These are phyloP conservation scores for Dactylellina leptospora DNA, from an alignment of 2,329 filamentous ascomycete genomes.

Conservation along the genomic window DNA sequence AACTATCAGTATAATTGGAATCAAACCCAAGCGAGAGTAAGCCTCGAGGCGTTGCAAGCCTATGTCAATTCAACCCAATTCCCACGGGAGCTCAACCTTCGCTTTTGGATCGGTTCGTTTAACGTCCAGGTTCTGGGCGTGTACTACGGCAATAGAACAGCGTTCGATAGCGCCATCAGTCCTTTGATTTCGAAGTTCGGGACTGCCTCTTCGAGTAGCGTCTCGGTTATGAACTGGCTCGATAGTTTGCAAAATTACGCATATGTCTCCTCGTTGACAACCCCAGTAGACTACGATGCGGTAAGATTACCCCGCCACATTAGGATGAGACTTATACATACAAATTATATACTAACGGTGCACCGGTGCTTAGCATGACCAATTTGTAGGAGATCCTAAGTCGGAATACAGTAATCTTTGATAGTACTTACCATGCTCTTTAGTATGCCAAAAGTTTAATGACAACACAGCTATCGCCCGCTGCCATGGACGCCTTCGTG, in stretches of 20 bases:
- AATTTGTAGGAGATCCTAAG: too few species aligned
- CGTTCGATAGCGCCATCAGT: constrained; percentile 57
- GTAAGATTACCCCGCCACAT: too few species aligned
- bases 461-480: constrained; percentile 26
- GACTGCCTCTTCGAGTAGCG: constrained; percentile 55
- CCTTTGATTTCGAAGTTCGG: constrained; percentile 57
- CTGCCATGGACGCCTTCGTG: constrained; percentile 9
- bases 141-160: constrained; percentile 58
- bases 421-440: too few species aligned
- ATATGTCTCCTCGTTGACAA: constrained; percentile 1
- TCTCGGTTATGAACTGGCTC: constrained; percentile 52
- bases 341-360: too few species aligned
- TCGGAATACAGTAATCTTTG: too few species aligned
- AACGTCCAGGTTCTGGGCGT: constrained; percentile 58
- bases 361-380: too few species aligned
- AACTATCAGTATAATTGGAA: constrained; percentile 67
- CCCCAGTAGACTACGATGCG: constrained; percentile 15
- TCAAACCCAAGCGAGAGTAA: constrained; percentile 59
- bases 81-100: constrained; percentile 57
- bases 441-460: constrained; percentile 12
- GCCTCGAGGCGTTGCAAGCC: constrained; percentile 53
- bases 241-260: constrained; percentile 51
- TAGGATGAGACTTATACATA: too few species aligned
- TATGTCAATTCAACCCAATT: constrained; percentile 45
- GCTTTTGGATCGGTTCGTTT: constrained; percentile 57